Conservation (phyloP, 768 basidiomycete genomes). For the Hirschioporus abietinus region DNA sequence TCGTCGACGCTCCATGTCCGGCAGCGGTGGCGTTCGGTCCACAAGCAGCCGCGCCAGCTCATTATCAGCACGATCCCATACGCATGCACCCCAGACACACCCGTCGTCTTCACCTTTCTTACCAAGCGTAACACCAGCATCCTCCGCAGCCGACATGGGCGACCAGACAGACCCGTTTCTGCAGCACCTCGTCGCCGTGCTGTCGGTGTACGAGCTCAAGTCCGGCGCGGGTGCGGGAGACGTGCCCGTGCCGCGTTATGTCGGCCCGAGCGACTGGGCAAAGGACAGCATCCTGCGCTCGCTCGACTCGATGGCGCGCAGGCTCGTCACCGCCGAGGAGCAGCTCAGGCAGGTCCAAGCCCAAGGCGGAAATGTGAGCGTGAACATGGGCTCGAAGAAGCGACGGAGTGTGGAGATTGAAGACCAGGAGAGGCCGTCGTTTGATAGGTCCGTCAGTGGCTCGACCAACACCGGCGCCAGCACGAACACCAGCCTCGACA, state of each 20-base stretch:
- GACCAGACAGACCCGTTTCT: conserved; percentile 34
- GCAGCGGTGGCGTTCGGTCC: background rate
- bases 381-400: background rate
- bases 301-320: conserved; percentile 42
- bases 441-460: background rate
- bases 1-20: background rate
- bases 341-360: conserved; percentile 35
- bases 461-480: background rate
- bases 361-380: conserved; percentile 4
- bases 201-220: conserved; percentile 51
- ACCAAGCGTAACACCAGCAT: background rate
- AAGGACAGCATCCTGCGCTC: conserved; percentile 52
- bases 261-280: conserved; percentile 53
- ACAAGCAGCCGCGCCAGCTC: background rate
- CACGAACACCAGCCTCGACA: background rate
- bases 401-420: conserved; percentile 1
- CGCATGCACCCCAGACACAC: background rate
- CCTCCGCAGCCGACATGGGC: conserved; percentile 2
- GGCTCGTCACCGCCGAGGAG: conserved; percentile 55
- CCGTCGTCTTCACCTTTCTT: background rate
- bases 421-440: background rate
- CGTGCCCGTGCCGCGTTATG: conserved; percentile 47
- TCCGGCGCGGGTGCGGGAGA: conserved; percentile 32
- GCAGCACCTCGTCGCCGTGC: conserved; percentile 50
- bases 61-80: background rate